phyloP scores from a whole-genome alignment of 129 eudicot species.

The Artemisia tridentata region DNA sequence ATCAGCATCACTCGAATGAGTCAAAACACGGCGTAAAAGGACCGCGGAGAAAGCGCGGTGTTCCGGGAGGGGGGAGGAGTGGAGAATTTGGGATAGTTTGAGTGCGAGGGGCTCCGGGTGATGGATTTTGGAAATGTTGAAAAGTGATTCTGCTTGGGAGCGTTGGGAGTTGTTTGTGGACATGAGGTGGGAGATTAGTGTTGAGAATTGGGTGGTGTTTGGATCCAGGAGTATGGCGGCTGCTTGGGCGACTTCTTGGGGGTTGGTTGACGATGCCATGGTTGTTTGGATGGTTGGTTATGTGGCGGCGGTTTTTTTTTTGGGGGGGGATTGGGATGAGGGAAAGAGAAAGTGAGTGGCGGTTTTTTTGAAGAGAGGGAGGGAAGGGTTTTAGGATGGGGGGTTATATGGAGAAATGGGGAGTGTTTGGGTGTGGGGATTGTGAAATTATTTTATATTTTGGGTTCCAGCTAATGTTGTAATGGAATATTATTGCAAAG shows the following conservation, averaged over 20 bases:
- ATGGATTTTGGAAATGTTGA: slow-evolving; percentile 70
- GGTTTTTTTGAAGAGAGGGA: slow-evolving; percentile 35
- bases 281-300: slow-evolving; percentile 9
- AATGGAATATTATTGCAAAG: background rate
- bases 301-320: slow-evolving; percentile 30
- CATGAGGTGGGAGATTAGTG: slow-evolving; percentile 80
- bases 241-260: slow-evolving; percentile 50
- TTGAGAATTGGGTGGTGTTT: slow-evolving; percentile 64
- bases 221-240: slow-evolving; percentile 76
- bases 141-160: slow-evolving; percentile 71
- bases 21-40: slow-evolving; percentile 76
- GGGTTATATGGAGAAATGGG: too few species aligned
- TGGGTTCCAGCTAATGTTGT: background rate
- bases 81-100: slow-evolving; percentile 63
- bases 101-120: slow-evolving; percentile 70
- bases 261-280: slow-evolving; percentile 63
- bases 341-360: slow-evolving; percentile 14
- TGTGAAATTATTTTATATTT: background rate
- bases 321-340: too few species aligned
- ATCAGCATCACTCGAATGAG: slow-evolving; percentile 14
- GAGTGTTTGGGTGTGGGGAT: slow-evolving; percentile 25
- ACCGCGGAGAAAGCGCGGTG: slow-evolving; percentile 77
- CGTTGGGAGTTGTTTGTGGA: slow-evolving; percentile 86
- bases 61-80: slow-evolving; percentile 50
- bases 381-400: slow-evolving; percentile 43